Conservation (phyloP, 2,329 filamentous ascomycete genomes). For the Microcyclosporella mali region DNA sequence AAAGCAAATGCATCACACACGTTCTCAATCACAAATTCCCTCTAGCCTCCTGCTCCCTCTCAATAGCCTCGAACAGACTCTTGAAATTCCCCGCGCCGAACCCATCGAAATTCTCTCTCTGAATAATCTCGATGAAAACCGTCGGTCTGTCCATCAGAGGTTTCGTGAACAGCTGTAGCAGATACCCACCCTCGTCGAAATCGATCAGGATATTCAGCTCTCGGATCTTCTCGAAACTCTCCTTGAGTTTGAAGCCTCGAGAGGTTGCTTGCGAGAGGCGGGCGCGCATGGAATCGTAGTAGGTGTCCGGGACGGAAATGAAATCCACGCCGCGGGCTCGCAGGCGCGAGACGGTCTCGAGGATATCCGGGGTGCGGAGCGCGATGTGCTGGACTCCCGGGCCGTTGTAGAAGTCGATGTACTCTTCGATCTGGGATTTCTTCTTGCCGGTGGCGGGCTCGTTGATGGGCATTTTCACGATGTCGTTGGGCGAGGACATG, state of each 20-base stretch:
- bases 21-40: slow-evolving; percentile 72
- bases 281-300: too few species aligned
- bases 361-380: slow-evolving; percentile 73
- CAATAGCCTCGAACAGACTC: slow-evolving; percentile 89
- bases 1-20: background rate
- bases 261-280: slow-evolving; percentile 66
- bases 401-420: slow-evolving; percentile 79
- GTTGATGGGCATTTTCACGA: slow-evolving; percentile 98
- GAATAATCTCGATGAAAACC: slow-evolving; percentile 94
- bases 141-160: slow-evolving; percentile 91
- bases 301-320: slow-evolving; percentile 79
- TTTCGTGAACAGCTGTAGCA: slow-evolving; percentile 58
- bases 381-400: slow-evolving; percentile 92
- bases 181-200: slow-evolving; percentile 86
- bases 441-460: slow-evolving; percentile 87
- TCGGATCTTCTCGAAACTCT: slow-evolving; percentile 73
- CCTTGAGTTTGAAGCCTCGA: slow-evolving; percentile 64
- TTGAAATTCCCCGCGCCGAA: slow-evolving; percentile 96
- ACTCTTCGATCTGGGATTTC: slow-evolving; percentile 87
- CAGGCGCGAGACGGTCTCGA: slow-evolving; percentile 68
- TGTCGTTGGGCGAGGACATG: slow-evolving; percentile 74
- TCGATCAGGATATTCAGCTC: slow-evolving; percentile 83
- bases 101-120: slow-evolving; percentile 81
- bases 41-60: slow-evolving; percentile 79
- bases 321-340: slow-evolving; percentile 87